These are phyloP conservation scores for Aspergillus heteromorphus DNA, from an alignment of 495 filamentous ascomycete genomes.

Conservation along the genomic window DNA sequence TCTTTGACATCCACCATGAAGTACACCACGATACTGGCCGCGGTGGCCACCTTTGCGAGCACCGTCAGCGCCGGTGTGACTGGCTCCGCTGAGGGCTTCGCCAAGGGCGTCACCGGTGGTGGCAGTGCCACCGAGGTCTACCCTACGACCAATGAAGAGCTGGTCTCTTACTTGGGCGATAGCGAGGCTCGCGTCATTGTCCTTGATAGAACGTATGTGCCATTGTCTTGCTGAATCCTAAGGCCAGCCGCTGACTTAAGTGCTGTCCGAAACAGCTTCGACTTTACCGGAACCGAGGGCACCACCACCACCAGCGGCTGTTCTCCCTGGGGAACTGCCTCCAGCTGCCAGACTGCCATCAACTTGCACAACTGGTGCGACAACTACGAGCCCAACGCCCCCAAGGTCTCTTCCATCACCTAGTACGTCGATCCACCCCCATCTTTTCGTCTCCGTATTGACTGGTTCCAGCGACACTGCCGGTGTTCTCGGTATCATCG, in stretches of 20 bases:
- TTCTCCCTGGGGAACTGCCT: constrained; percentile 26
- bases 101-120: constrained; percentile 32
- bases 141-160: constrained; percentile 26
- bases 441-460: neutral
- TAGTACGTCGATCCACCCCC: constrained; percentile 15
- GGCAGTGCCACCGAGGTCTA: constrained; percentile 29
- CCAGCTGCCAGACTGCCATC: constrained; percentile 46
- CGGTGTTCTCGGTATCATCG: neutral
- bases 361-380: constrained; percentile 42
- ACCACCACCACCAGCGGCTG: constrained; percentile 36
- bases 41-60: constrained; percentile 12
- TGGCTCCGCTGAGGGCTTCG: constrained; percentile 34
- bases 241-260: too few relatives aligned
- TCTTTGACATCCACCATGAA: constrained; percentile 14
- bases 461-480: constrained; percentile 19
- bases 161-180: constrained; percentile 31
- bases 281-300: constrained; percentile 32
- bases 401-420: constrained; percentile 24
- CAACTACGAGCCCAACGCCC: constrained; percentile 28
- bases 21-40: constrained; percentile 10
- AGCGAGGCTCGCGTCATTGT: constrained; percentile 27
- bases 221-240: neutral
- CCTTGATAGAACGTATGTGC: constrained; percentile 18
- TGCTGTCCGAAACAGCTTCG: constrained; percentile 3
- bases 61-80: constrained; percentile 21